Evolutionary conservation across 2,329 filamentous ascomycete genomes (phyloP).

Genomic region (Cladophialophora immunda): DNA sequence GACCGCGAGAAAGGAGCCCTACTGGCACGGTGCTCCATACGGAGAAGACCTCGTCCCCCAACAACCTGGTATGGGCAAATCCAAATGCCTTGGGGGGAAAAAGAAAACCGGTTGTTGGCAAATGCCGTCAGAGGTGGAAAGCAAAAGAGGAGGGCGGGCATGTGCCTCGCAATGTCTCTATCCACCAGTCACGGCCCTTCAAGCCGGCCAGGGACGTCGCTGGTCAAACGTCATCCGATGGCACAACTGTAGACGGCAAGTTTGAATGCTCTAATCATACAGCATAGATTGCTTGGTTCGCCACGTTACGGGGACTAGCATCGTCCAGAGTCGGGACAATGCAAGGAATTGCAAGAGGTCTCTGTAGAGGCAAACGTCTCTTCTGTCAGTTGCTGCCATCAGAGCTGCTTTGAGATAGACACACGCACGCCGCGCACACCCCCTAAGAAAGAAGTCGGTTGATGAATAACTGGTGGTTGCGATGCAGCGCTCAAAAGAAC

Average conservation of each 20-base stretch:
- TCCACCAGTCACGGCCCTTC: constrained; percentile 1
- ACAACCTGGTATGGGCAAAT: background rate
- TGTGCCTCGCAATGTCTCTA: background rate
- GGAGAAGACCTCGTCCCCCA: background rate
- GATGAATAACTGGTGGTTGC: background rate
- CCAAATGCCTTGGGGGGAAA: background rate
- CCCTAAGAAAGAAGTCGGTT: background rate
- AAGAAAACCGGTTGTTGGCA: constrained; percentile 19
- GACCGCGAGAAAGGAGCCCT: background rate
- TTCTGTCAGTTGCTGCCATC: background rate
- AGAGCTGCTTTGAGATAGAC: background rate
- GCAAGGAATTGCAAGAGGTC: background rate
- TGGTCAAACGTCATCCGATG: constrained; percentile 11
- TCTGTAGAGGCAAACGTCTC: background rate
- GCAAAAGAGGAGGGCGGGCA: background rate
- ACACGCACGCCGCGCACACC: background rate
- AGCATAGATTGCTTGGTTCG: constrained; percentile 4
- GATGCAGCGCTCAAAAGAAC: constrained; percentile 4
- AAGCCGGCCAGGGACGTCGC: background rate
- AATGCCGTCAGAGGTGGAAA: constrained; percentile 15
- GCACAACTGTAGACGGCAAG: background rate
- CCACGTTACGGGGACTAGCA: background rate
- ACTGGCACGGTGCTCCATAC: background rate
- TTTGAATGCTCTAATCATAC: background rate
- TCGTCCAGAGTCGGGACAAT: background rate